Evolutionary conservation across 2,329 filamentous ascomycete species (phyloP), one percentile per base, ranked within the genome.

Genomic region (Neopestalotiopsis rosae): DNA sequence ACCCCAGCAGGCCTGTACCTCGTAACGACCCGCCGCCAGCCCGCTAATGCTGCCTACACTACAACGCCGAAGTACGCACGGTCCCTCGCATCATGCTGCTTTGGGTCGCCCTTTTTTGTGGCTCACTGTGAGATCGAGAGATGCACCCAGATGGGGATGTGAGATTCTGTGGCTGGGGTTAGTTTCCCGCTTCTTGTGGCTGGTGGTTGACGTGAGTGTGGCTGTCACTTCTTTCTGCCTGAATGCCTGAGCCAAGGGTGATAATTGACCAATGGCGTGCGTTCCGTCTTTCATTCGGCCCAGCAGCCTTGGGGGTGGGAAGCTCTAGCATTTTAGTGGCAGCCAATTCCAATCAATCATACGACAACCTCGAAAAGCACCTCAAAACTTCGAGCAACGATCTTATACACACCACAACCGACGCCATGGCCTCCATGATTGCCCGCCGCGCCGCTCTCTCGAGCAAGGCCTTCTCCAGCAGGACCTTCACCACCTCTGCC

Each of bases 371-470:
- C 32, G n/a, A 34, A 61, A 61, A 34, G 17, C 59, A 30, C 34
- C 34, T 34, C 32, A 61, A 34, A 13, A 14, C 59, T 17, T 20
- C 61, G 34, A 45, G 42, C 30, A 12, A 34, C 40, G 24, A 64
- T n/a, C n/a, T 14, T 20, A 45, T 32, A 62, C 59, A 56, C 20
- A 30, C 9, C 13, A 61, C 20, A 63, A 28, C 62, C 69, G 73
- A 72, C 79, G 81, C 77, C 79, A 90, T 90, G 87, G 85, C 87
- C 70, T 88, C 88, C 75, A 79, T 86, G 75, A 80, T 88, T 76
- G 82, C 88, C 73, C 87, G 87, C 75, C 83, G 88, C 72, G 83
- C 61, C 61, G 70, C 72, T 68, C 69, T 75, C 68, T 72, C 73
- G 68, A 67, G 74, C 61, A 71, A 75, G 71, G 73, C 87, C 70